Base-by-base conservation (phyloP, 2,329 filamentous ascomycete genomes). In the Calonectria fujianensis region DNA sequence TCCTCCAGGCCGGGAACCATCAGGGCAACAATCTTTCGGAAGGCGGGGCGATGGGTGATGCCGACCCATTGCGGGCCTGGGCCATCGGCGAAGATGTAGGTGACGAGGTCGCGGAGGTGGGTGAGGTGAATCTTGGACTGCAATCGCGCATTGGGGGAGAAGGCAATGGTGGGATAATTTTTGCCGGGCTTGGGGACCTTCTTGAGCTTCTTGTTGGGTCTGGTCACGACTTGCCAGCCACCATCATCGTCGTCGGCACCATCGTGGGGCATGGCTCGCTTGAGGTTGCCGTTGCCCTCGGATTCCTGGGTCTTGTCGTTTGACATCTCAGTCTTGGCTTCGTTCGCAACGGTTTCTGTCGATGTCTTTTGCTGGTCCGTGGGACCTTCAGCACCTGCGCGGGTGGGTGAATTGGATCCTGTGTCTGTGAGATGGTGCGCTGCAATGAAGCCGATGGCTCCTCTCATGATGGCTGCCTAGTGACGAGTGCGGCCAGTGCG, bases 1-100 rank as follows among this genome's bases (percentile, higher is more conserved):
- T 95, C 91, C 82, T 98, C 96, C 31, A 99, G 86, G 0, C 97
- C 97, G 14, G 97, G 97, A 14, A 98, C 93, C 94, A 98, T 96
- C 78, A 99, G 87, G 51, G 95, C 91, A 37, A 98, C 96, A 37
- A 97, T 94, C 85, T 97, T 97, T 76, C 91, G 88, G 79, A 94
- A 92, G 73, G 92, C 88, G 8, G 91, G 89, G 59, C 93, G 89
- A 80, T 94, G 90, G 74, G 87, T 87, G 64, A 94, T 89, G 57
- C 90, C 88, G 57, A 94, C 88, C 91, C 93, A 94, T 79, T 93
- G 90, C 18, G 93, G 93, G 2, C 90, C 89, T 2, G 89, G 82
- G 16, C 92, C 92, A 81, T 94, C 92, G 75, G 93, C 91, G 73
- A 93, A 91, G 73, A 94, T 89, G 83, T 94, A 94, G 14, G 93